Conservation (phyloP, 2,329 filamentous ascomycete species). For the Diaporthe sp. region DNA sequence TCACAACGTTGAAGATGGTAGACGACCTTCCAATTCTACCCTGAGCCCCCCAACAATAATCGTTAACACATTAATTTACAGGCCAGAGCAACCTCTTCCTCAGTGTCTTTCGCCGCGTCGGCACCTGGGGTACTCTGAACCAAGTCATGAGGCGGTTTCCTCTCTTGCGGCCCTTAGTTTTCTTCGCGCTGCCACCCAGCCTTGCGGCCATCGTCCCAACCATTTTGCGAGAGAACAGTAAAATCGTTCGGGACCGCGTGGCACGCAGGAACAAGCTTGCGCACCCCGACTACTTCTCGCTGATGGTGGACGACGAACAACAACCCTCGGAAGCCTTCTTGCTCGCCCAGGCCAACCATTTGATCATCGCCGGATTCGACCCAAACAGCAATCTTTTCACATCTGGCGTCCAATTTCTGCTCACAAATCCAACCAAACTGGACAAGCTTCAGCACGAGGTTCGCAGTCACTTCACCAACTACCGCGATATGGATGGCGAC, state of each 20-base stretch:
- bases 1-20: background rate
- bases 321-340: slow-evolving; percentile 2
- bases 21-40: background rate
- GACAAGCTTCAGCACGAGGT: background rate
- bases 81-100: background rate
- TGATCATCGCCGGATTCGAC: background rate
- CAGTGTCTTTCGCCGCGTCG: background rate
- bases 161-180: background rate
- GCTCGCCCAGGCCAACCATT: background rate
- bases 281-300: slow-evolving; percentile 8
- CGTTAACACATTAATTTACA: background rate
- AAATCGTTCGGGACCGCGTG: background rate
- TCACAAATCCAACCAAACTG: background rate
- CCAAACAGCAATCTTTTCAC: background rate
- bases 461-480: background rate
- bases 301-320: background rate
- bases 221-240: background rate
- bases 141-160: background rate
- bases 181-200: background rate
- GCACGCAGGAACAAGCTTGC: background rate
- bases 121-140: slow-evolving; percentile 4
- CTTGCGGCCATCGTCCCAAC: background rate
- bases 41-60: background rate
- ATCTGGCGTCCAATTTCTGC: background rate
- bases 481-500: background rate